phyloP scores from a whole-genome alignment of 1,139 yeast species.

The Saccharomyces hybrid region DNA sequence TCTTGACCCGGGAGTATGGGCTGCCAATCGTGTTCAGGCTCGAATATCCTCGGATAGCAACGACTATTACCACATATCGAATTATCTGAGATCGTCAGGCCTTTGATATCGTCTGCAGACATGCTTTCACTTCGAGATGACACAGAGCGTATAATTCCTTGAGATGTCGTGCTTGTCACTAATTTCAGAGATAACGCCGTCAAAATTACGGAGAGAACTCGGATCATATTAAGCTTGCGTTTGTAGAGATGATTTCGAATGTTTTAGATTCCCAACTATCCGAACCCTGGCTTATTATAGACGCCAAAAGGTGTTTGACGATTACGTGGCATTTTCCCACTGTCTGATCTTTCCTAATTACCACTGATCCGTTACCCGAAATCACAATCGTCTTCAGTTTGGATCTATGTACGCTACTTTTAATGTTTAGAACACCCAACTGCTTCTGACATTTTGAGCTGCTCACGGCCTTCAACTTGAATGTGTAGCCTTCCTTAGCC shows the following conservation, averaged over 20 bases:
- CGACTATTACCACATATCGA: constrained; percentile 43
- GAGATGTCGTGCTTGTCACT: not conserved
- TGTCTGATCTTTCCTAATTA: not conserved
- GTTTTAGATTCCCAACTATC: not conserved
- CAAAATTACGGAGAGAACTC: not conserved
- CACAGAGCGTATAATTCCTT: not conserved
- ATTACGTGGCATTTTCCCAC: not conserved
- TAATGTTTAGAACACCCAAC: not conserved
- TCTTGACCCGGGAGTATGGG: constrained; percentile 57
- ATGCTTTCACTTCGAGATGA: not conserved
- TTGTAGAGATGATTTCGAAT: not conserved
- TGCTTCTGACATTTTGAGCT: not conserved
- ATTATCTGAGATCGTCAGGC: not conserved
- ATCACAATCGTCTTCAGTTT: not conserved
- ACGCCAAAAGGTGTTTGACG: not conserved
- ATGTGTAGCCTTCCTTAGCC: not conserved
- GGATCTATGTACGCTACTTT: not conserved
- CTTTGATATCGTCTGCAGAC: not conserved
- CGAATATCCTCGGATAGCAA: constrained; percentile 60
- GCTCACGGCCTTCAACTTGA: not conserved
- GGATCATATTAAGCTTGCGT: not conserved
- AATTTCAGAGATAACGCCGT: not conserved
- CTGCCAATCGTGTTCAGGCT: constrained; percentile 63
- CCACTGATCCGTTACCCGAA: not conserved
- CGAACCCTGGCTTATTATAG: not conserved